Base-by-base conservation (phyloP, 2,329 filamentous ascomycete species). In the Pyrenophora graminea region DNA sequence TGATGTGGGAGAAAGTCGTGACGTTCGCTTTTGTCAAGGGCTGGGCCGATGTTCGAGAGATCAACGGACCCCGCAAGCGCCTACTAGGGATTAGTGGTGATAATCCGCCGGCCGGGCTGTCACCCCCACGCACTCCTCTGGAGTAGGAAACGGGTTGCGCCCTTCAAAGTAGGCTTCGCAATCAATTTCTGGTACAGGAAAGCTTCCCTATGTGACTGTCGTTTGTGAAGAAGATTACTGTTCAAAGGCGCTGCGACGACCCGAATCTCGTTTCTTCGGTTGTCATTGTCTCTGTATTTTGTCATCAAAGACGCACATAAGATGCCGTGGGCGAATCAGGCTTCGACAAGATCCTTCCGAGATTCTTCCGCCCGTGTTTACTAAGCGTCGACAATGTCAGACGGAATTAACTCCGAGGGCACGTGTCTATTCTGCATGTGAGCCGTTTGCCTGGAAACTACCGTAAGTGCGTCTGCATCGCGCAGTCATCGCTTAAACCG, bases 1-100 rank as follows among this genome's bases (percentile, higher is more conserved):
- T 38, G 39, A 37, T 49, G 49, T 53, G 53, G 52, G 45, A 43
- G 50, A 51, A 36, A 53, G 40, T 61, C 51, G 59, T 62, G 62
- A 59, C 53, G 61, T 60, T 58, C 48, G 27, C 50, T 34, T 50
- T 39, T 17, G 48, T 45, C 47, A 49, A 51, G 23, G 25, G 31
- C 48, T 44, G 39, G 48, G 40, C 40, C 44, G 39, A 34, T 40
- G 39, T 33, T 53, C 46, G 46, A 39, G 45, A 39, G 39, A 40
- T 55, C 50, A 48, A 39, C 31, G 44, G 21, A 40, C 61, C 62
- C 58, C 63, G 62, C 63, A 52, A 48, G 53, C 51, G 49, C 42
- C 51, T 34, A 52, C 18, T 53, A 48, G 50, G 41, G 51, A 40
- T 54, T 59, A 55, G 48, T 50, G 55, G 45, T 51, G 42, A 48